phyloP scores from a whole-genome alignment of 1,139 yeast species.

The Hyphopichia burtonii region DNA sequence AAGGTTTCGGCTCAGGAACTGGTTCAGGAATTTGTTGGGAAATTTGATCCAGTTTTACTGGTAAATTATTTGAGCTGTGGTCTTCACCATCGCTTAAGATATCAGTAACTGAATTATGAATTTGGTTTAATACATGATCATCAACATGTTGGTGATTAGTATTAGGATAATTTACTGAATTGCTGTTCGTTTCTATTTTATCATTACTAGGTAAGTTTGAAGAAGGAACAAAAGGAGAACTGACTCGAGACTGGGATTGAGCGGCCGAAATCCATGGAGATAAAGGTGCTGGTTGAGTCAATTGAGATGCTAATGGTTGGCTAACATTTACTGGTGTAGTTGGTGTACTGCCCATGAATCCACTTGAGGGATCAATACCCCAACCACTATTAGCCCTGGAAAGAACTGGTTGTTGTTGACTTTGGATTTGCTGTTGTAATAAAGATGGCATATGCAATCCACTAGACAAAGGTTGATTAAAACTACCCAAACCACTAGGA shows the following conservation, averaged over 20 bases:
- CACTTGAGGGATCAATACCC: constrained; percentile 33
- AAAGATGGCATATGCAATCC: constrained; percentile 26
- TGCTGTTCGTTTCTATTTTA: constrained; percentile 4
- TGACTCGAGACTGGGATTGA: constrained; percentile 38
- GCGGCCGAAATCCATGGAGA: constrained; percentile 42
- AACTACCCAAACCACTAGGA: constrained; percentile 12
- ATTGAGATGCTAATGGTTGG: constrained; percentile 20
- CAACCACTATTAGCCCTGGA: constrained; percentile 40
- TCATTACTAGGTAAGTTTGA: constrained; percentile 8
- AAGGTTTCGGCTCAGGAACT: too few species aligned
- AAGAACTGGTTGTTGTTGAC: constrained; percentile 30
- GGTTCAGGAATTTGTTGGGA: not conserved
- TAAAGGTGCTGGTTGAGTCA: constrained; percentile 38
- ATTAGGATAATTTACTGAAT: constrained; percentile 3
- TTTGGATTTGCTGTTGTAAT: constrained; percentile 33
- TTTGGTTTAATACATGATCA: constrained; percentile 34
- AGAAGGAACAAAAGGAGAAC: constrained; percentile 40
- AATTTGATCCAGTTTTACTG: not conserved
- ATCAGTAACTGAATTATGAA: constrained; percentile 38
- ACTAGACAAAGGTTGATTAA: constrained; percentile 12
- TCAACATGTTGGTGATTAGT: constrained; percentile 10
- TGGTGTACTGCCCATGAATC: constrained; percentile 22
- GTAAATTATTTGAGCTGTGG: constrained; percentile 4
- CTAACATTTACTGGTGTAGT: constrained; percentile 29
- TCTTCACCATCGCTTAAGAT: constrained; percentile 32